Percentiles rank a stretch among this genome's conserved stretches.
Conservation (phyloP, 2,329 filamentous ascomycete species). For the Penicillium sp. region DNA sequence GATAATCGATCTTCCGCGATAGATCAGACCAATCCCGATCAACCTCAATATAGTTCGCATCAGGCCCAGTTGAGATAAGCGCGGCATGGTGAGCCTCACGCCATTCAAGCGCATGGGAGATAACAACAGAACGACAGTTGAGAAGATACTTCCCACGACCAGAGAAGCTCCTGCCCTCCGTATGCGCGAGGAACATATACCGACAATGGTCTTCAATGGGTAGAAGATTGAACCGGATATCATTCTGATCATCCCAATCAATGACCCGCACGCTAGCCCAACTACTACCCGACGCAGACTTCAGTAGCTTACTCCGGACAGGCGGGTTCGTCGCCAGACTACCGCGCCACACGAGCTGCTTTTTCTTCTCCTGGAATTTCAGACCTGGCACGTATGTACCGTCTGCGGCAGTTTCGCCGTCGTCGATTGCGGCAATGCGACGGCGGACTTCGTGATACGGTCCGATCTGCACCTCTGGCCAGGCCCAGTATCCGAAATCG, state of each 20-base stretch:
- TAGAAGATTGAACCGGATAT: slow-evolving; percentile 43
- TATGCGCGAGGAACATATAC: slow-evolving; percentile 55
- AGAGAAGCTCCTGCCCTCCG: slow-evolving; percentile 55
- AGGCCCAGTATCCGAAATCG: slow-evolving; percentile 55
- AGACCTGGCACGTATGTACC: slow-evolving; percentile 19
- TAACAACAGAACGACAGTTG: slow-evolving; percentile 50
- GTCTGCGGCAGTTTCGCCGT: slow-evolving; percentile 25
- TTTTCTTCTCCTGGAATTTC: slow-evolving; percentile 40
- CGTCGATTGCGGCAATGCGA: slow-evolving; percentile 39
- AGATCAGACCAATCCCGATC: slow-evolving; percentile 58
- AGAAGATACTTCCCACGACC: slow-evolving; percentile 55
- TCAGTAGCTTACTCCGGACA: slow-evolving; percentile 41
- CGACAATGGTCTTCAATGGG: slow-evolving; percentile 54
- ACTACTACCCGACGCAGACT: slow-evolving; percentile 38
- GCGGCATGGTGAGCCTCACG: slow-evolving; percentile 51
- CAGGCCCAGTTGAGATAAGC: slow-evolving; percentile 44
- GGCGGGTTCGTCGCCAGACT: slow-evolving; percentile 39
- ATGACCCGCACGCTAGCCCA: slow-evolving; percentile 49
- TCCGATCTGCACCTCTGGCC: slow-evolving; percentile 49
- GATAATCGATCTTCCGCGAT: slow-evolving; percentile 41
- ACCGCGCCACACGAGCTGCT: slow-evolving; percentile 51
- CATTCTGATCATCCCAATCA: slow-evolving; percentile 42
- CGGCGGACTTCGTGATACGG: slow-evolving; percentile 44
- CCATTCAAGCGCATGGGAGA: slow-evolving; percentile 51
- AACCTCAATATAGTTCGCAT: slow-evolving; percentile 52